Evolutionary conservation across 148 eudicot species (phyloP), one percentile per base, ranked within the genome.

Genomic region (Polygonum aviculare): DNA sequence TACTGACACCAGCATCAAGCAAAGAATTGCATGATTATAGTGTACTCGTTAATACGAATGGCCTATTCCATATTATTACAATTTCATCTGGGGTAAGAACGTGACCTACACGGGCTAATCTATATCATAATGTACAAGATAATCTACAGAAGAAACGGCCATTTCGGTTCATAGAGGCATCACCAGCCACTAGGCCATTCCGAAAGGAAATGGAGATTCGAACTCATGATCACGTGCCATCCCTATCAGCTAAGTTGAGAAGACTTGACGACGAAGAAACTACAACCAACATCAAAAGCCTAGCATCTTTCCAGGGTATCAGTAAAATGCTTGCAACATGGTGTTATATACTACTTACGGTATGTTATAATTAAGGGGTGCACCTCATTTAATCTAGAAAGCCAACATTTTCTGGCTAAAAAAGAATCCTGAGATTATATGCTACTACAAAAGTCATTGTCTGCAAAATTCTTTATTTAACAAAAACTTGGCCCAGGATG

Each of bases 391-490:
- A 11, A 31, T 11, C 14, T 26, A 62, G 69, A 26, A 19, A 54
- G 39, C 69, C 36, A 60, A 60, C 12, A 18, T 21, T 21, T 59
- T 59, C 38, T 62, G 69, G 69, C 69, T 62, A 62, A 10, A 67
- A 15, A 36, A 67, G 33, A 67, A 36, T 67, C 21, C 35, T 36
- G 72, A 67, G 16, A 67, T 67, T 35, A 67, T 67, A 67, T 67
- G 45, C 44, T 35, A 35, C 44, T 14, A 15, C 41, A 67, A 26
- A 26, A 35, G 45, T 36, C 72, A 35, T 6, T 14, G 72, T 67
- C 72, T 67, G 72, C 72, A 67, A 67, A 67, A 67, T 67, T 67
- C 72, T 67, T 67, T 67, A 67, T 67, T 67, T 67, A 9, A 67
- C 72, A 67, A 67, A 67, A 67, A 36, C 72, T 67, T 67, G 8